These are phyloP conservation scores for Penicillium carneum DNA, from an alignment of 2,329 filamentous ascomycete species.

Conservation along the genomic window DNA sequence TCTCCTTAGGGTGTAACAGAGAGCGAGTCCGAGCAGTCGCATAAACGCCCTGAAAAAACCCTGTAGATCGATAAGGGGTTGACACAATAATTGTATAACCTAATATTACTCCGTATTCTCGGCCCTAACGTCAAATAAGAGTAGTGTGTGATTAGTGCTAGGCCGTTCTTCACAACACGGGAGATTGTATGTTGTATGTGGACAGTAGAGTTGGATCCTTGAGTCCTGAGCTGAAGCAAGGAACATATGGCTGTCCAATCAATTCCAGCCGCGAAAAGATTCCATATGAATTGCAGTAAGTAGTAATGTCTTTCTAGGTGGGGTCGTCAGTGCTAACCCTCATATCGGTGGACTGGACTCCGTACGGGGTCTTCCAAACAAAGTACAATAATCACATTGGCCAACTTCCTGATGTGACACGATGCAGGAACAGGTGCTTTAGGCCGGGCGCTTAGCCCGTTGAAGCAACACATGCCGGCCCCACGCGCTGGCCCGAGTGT, in stretches of 20 bases:
- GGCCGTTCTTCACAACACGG: background rate
- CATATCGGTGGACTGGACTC: no score
- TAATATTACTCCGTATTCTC: background rate
- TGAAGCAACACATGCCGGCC: constrained; percentile 25
- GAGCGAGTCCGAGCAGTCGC: background rate
- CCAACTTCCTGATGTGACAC: constrained; percentile 14
- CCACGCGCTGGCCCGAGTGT: constrained; percentile 28
- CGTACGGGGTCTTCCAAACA: background rate
- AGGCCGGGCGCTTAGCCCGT: constrained; percentile 22
- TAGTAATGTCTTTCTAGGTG: background rate
- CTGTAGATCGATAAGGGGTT: background rate
- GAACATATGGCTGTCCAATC: background rate
- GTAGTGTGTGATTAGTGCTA: background rate
- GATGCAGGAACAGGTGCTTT: constrained; percentile 15
- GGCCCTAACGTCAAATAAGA: background rate
- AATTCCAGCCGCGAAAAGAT: background rate
- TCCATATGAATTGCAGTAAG: background rate
- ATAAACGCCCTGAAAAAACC: background rate
- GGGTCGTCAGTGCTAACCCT: background rate
- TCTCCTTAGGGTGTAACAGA: background rate
- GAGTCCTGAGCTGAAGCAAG: background rate
- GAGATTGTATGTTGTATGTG: background rate
- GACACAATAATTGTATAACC: background rate
- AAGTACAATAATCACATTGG: constrained; percentile 16
- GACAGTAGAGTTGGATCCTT: background rate